phyloP scores from a whole-genome alignment of 352 stramenopile species.

The Hyaloperonospora arabidopsidis region DNA sequence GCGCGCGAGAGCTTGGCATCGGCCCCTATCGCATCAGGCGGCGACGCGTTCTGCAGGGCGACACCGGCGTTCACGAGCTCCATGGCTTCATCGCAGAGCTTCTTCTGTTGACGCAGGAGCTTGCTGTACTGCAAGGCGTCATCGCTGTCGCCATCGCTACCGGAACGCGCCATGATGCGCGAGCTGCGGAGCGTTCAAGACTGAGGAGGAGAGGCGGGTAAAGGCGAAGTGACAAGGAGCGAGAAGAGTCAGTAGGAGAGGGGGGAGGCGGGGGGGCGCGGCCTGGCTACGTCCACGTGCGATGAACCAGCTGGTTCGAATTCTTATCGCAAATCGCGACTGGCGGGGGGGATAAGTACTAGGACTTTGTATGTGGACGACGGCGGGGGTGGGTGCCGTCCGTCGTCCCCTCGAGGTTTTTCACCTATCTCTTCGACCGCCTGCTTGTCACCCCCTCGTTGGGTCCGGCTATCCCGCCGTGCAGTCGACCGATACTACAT shows the following conservation, averaged over 20 bases:
- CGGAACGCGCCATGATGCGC: constrained; percentile 38
- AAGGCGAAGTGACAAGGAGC: background rate
- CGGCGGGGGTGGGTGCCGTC: background rate
- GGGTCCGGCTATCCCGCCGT: too few relatives aligned
- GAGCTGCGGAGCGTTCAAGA: constrained; percentile 27
- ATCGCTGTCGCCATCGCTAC: constrained; percentile 53
- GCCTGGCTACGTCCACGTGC: constrained; percentile 22
- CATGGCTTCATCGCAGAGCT: constrained; percentile 76
- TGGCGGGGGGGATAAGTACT: constrained; percentile 7
- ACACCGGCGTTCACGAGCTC: constrained; percentile 75
- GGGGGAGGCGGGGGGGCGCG: constrained; percentile 5
- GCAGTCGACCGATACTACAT: too few relatives aligned
- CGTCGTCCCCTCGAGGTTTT: constrained; percentile 17
- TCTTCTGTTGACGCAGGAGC: constrained; percentile 60
- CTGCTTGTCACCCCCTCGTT: too few relatives aligned
- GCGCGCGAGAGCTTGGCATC: constrained; percentile 63
- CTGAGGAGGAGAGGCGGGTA: constrained; percentile 10
- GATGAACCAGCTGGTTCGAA: constrained; percentile 23
- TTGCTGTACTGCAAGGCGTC: constrained; percentile 52
- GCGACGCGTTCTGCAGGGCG: constrained; percentile 62
- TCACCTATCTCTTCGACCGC: too few relatives aligned
- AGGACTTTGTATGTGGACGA: background rate
- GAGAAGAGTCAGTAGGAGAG: constrained; percentile 16
- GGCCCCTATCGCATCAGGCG: constrained; percentile 40
- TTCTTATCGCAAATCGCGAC: constrained; percentile 27